Evolutionary conservation across 768 basidiomycete genomes (phyloP), one percentile per base, ranked within the genome.

Genomic region (Termitomyces sp.): DNA sequence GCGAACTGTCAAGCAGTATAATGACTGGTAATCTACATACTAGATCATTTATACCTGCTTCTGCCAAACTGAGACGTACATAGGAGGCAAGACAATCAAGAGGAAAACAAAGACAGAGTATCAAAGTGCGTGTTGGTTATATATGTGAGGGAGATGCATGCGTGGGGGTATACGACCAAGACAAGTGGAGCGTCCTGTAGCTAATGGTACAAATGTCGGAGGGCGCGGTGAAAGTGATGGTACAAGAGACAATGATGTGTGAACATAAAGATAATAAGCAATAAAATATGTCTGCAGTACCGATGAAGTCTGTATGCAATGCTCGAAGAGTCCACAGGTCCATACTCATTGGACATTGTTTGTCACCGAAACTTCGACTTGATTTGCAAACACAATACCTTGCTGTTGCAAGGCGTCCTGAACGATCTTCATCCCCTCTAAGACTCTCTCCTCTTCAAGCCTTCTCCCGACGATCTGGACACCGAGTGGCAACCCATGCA

Each of bases 381-480:
- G 61, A 34, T 59, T 52, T 1, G 36, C 47, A 54, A 70, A 71
- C 42, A 66, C 58, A 12, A 52, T 58, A 1, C 73, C 74, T 54
- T 70, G 66, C 56, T 71, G 64, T 54, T 61, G 64, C 61, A 80
- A 63, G 2, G 76, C 73, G 39, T 60, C 68, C 64, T 78, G 75
- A 20, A 78, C 71, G 30, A 89, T 75, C 64, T 82, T 81, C 83
- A 89, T 88, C 2, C 82, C 86, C 65, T 84, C 82, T 7, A 90
- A 61, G 2, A 88, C 87, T 65, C 85, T 85, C 70, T 91, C 89
- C 70, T 91, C 89, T 67, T 88, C 84, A 42, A 88, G 76, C 44
- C 83, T 73, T 47, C 78, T 72, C 1, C 86, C 87, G 1, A 83
- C 77, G 34, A 90, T 69, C 66, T 90, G 87, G 12, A 89, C 81